These are phyloP conservation scores for Wolfiporia cocos DNA, from an alignment of 1,284 basidiomycete genomes.

Conservation along the genomic window DNA sequence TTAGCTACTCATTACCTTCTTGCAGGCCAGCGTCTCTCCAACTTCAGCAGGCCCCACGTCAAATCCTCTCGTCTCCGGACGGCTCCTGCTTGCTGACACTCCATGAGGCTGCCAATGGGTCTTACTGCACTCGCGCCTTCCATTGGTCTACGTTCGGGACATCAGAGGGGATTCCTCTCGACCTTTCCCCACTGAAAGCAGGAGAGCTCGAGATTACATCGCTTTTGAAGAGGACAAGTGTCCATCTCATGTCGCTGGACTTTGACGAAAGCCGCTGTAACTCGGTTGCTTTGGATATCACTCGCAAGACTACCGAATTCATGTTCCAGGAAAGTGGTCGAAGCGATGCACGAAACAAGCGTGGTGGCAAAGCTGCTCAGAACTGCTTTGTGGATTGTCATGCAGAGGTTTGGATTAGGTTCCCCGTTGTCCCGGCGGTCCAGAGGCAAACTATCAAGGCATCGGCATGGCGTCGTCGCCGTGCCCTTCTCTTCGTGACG, in stretches of 20 bases:
- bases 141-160: constrained; percentile 55
- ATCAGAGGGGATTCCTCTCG: constrained; percentile 34
- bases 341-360: constrained; percentile 9
- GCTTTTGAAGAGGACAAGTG: constrained; percentile 31
- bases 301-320: constrained; percentile 47
- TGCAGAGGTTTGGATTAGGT: constrained; percentile 57
- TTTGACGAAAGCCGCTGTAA: constrained; percentile 21
- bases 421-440: constrained; percentile 52
- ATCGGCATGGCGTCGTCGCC: constrained; percentile 23
- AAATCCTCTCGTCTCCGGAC: constrained; percentile 42
- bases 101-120: constrained; percentile 14
- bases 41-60: constrained; percentile 27
- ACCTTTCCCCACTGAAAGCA: constrained; percentile 23
- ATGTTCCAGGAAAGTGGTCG: constrained; percentile 38
- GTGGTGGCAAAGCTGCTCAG: constrained; percentile 26
- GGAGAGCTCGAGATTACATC: constrained; percentile 35
- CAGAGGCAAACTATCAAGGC: constrained; percentile 38
- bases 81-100: constrained; percentile 43
- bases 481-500: constrained; percentile 40
- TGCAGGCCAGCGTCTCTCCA: constrained; percentile 41
- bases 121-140: constrained; percentile 30
- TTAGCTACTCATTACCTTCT: not conserved
- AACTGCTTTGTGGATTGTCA: constrained; percentile 54
- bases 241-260: constrained; percentile 39
- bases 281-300: constrained; percentile 45